Evolutionary conservation across 2,329 filamentous ascomycete genomes (phyloP), one percentile per base, ranked within the genome.

Genomic region (Colletotrichum cordylinicola): DNA sequence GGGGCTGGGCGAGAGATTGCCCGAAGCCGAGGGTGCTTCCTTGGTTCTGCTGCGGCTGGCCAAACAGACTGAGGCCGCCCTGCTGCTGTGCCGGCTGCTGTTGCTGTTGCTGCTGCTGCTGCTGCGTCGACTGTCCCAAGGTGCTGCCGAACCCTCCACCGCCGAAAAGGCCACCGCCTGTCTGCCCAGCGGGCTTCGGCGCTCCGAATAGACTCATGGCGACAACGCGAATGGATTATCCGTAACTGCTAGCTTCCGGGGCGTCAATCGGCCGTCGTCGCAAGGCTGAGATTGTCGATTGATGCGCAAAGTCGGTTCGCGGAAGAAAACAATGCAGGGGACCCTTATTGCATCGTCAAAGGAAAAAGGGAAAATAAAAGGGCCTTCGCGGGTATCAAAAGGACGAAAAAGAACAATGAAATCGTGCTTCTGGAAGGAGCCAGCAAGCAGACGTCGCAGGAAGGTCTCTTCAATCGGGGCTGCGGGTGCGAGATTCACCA

Each of bases 1-100:
- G 84, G 62, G 84, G 84, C 72, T 84, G 84, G 65, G 82, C 82
- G 16, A 71, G 66, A 29, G 77, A 79, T 60, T 78, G 79, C 35
- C 84, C 84, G 70, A 88, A 86, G 43, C 84, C 84, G 71, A 88
- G 85, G 3, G 86, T 67, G 29, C 82, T 82, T 35, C 82, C 82
- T 48, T 79, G 74, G 65, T 71, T 79, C 71, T 78, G 80, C 71
- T 78, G 80, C 27, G 78, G 78, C 75, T 84, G 83, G 52, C 86
- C 86, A 75, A 90, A 89, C 8, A 88, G 60, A 58, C 83, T 83
- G 43, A 82, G 82, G 39, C 78, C 72, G 37, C 75, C 72, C 72
- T 83, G 78, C 35, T 79, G 76, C 37, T 81, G 81, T 69, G 81
- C 80, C 16, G 81, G 79, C 70, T 84, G 83, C 70, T 84, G 85